Percentiles rank a stretch among this genome's conserved stretches.
Conservation (phyloP, 148 eudicot genomes). For the Simmondsia chinensis region DNA sequence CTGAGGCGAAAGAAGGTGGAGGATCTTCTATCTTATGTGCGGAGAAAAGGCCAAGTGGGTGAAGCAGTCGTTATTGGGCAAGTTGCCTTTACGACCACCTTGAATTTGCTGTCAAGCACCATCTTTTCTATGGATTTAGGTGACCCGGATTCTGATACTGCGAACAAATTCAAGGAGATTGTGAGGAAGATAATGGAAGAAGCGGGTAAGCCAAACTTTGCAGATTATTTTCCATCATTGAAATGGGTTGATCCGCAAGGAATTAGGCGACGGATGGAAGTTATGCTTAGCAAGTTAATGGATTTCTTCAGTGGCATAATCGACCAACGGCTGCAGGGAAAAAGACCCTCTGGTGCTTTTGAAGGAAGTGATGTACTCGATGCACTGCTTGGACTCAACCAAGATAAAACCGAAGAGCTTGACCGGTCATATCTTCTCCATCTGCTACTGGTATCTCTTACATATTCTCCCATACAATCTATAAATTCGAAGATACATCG, state of each 20-base stretch:
- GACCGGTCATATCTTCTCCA: conserved; percentile 4
- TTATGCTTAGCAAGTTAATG: conserved; percentile 11
- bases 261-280: conserved; percentile 9
- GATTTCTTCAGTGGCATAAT: conserved; percentile 26
- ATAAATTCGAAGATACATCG: no score
- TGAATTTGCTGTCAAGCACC: conserved; percentile 37
- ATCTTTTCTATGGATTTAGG: conserved; percentile 38
- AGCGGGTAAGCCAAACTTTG: conserved; percentile 38
- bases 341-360: background rate
- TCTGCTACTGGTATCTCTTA: conserved; percentile 17
- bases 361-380: conserved; percentile 30
- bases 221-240: conserved; percentile 38
- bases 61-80: conserved; percentile 31
- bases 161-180: conserved; percentile 24
- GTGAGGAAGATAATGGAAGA: conserved; percentile 24
- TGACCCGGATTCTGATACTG: conserved; percentile 25
- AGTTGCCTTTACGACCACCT: conserved; percentile 26
- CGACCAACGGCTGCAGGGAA: conserved; percentile 17
- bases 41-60: conserved; percentile 11
- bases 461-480: no score
- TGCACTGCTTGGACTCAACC: conserved; percentile 15
- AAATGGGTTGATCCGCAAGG: conserved; percentile 34
- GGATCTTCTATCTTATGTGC: conserved; percentile 20
- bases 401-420: conserved; percentile 3
- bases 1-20: conserved; percentile 21